A percentile compares a stretch with the other conserved stretches of the same genome.
phyloP scores from a whole-genome alignment of 164 flowering plant species.

The Kingdonia uniflora region DNA sequence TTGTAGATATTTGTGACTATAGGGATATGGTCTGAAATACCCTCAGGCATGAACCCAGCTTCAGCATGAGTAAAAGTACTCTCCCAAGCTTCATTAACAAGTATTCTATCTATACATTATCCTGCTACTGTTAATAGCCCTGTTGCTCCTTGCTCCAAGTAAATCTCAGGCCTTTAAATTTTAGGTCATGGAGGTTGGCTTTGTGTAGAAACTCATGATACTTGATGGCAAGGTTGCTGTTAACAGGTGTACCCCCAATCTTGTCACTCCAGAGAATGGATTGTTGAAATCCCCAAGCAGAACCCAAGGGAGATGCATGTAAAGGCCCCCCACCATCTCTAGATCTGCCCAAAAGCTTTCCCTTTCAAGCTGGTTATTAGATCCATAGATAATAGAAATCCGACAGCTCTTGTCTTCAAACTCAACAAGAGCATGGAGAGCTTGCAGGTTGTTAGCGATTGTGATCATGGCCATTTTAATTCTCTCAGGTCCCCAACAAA shows the following conservation, averaged over 20 bases:
- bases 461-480: not conserved
- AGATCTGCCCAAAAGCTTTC: not conserved
- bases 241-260: not conserved
- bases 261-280: not conserved
- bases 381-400: not conserved
- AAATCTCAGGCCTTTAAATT: not conserved
- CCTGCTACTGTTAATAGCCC: no score
- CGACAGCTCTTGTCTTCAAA: rapidly evolving
- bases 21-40: not conserved
- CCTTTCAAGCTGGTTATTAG: not conserved
- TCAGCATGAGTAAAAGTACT: not conserved
- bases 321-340: not conserved
- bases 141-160: no score
- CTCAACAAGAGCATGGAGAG: not conserved
- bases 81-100: not conserved
- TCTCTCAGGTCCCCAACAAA: not conserved
- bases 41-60: not conserved
- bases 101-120: not conserved
- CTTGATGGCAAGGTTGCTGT: not conserved
- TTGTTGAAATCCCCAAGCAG: not conserved
- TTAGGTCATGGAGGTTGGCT: not conserved
- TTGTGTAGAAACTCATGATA: not conserved
- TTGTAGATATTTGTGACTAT: not conserved
- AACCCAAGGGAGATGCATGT: not conserved
- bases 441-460: not conserved